Base-by-base conservation (phyloP, 805 yeast genomes). In the Priceomyces medius region DNA sequence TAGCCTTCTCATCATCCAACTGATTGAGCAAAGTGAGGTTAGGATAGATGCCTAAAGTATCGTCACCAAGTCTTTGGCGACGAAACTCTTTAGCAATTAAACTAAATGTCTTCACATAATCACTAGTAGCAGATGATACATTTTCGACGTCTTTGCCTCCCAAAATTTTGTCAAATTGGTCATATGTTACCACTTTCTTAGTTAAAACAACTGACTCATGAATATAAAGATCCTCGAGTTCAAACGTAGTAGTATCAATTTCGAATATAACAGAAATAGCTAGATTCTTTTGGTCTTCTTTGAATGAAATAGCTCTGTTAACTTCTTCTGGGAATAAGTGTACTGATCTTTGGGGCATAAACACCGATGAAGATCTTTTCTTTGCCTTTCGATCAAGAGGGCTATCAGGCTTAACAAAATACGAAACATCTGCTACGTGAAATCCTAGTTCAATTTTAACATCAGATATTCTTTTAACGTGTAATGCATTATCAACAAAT, bases 351-450 rank as follows among this genome's bases (percentile, higher is more conserved):
- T 90, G 96, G 10, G 95, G 93, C 61, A 90, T 74, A 55, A 83
- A 85, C 3, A 91, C 97, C 6, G 96, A 81, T 3, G 91, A 80
- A 1, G 95, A 88, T 59, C 98, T 78, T 67, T 88, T 89, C 63
- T 88, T 86, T 1, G 96, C 85, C 59, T 91, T 89, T 47, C 90
- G 81, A 56, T 93, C 99, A 46, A 91, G 68, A 7, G 80, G 66
- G 0, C 95, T 80, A 12, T 89, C 91, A 31, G 80, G 83, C 49
- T 77, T 80, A 39, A 91, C 64, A 51, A 72, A 87, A 34, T 80
- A 80, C 3, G 95, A 73, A 3, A 85, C 81, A 65, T 93, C 99
- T 23, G 85, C 73, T 35, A 85, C 79, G 61, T 93, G 98, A 56
- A 90, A 81, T 31, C 96, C 96, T 31, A 93, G 65, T 56, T 85